Conservation (phyloP, 1,284 basidiomycete species). For the Cutaneotrichosporon cutaneum region DNA sequence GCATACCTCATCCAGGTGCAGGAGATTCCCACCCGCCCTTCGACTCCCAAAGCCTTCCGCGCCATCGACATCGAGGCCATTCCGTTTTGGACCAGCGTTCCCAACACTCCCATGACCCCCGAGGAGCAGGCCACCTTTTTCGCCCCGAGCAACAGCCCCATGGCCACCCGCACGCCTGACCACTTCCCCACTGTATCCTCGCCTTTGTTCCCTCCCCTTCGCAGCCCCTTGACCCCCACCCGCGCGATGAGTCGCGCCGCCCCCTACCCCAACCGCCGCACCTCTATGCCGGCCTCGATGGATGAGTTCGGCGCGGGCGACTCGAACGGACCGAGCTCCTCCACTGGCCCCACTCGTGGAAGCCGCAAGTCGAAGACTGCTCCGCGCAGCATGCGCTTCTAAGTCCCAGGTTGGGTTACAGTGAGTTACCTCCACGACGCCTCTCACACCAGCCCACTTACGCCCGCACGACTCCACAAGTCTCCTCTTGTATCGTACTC, state of each 20-base stretch:
- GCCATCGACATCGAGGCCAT: too few species aligned
- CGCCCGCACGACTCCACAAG: too few species aligned
- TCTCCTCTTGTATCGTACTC: neutral
- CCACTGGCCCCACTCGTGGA: neutral
- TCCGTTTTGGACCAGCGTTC: too few species aligned
- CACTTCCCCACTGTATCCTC: too few species aligned
- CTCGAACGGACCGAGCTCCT: neutral
- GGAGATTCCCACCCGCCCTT: too few species aligned
- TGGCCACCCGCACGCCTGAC: neutral
- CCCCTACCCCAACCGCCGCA: neutral
- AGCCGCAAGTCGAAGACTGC: neutral
- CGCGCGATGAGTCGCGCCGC: neutral
- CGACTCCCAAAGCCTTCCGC: too few species aligned
- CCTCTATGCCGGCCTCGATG: neutral
- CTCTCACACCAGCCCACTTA: neutral
- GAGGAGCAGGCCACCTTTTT: too few species aligned
- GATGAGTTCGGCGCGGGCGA: neutral
- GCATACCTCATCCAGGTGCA: too few species aligned
- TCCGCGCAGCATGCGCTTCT: neutral
- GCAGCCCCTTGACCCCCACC: neutral
- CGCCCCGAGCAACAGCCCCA: neutral
- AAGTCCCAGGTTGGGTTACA: neutral
- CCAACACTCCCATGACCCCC: too few species aligned
- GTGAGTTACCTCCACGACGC: neutral
- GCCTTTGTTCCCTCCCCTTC: too few species aligned